Conservation (phyloP, 2,329 filamentous ascomycete genomes). For the Podosphaera fusca region DNA sequence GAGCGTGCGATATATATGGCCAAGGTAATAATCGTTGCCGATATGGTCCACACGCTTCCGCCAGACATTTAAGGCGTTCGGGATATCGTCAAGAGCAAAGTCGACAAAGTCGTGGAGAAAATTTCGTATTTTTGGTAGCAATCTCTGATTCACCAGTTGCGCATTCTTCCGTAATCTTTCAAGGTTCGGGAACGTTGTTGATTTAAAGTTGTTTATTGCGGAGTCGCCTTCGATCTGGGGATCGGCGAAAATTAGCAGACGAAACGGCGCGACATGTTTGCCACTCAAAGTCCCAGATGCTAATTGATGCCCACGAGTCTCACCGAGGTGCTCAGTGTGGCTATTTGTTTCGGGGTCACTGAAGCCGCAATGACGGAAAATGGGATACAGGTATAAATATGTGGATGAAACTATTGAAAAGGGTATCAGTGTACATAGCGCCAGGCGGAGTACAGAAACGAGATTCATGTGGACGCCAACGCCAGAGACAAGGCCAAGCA, state of each 20-base stretch:
- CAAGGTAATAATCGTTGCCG: constrained; percentile 87
- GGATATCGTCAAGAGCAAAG: constrained; percentile 43
- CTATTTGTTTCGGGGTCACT: constrained; percentile 22
- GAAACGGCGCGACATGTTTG: constrained; percentile 41
- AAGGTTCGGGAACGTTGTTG: constrained; percentile 30
- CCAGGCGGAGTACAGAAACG: constrained; percentile 14
- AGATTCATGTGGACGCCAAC: constrained; percentile 16
- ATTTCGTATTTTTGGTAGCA: constrained; percentile 27
- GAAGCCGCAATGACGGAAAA: constrained; percentile 62
- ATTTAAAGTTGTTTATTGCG: constrained; percentile 41
- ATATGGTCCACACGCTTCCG: constrained; percentile 71
- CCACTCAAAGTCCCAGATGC: constrained; percentile 10
- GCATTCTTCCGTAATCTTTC: constrained; percentile 15
- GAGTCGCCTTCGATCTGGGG: constrained; percentile 87
- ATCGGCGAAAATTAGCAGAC: constrained; percentile 71
- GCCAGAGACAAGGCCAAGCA: constrained; percentile 3
- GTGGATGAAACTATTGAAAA: constrained; percentile 45
- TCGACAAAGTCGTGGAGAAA: constrained; percentile 35
- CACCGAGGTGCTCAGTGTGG: constrained; percentile 10
- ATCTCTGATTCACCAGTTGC: constrained; percentile 12
- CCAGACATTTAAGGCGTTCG: constrained; percentile 37
- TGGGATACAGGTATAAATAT: constrained; percentile 74
- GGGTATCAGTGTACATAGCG: constrained; percentile 30
- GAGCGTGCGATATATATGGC: constrained; percentile 69
- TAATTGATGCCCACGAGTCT: constrained; percentile 8